Evolutionary conservation across 2,329 filamentous ascomycete genomes (phyloP), one percentile per base, ranked within the genome.

Genomic region (Hypoxylon sp.): DNA sequence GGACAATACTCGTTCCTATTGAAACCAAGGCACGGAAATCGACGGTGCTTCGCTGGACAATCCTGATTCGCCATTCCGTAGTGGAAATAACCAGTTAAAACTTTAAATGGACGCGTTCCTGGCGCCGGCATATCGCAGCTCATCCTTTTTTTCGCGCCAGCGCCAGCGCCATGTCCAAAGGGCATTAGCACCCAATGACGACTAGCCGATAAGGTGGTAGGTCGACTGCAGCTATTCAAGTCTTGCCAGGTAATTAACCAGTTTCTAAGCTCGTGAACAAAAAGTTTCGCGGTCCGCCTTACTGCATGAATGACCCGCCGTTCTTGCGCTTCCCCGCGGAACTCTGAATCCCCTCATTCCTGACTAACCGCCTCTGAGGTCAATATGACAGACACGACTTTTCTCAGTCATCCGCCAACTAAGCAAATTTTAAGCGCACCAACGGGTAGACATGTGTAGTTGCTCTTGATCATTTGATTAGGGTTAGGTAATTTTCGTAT

Each of bases 71-170:
- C 55, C 49, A 13, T 13, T 21, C 13, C 21, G 19, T 50, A 51
- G 41, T 32, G 38, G 25, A 65, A 57, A 57, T 57, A 57, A 7
- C 36, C 51, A 49, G 57, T 53, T 21, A 51, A 19, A 38, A 62
- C 46, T 34, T 49, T 55, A 23, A 55, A 60, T 38, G 36, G 46
- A 50, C 66, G 58, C 62, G 66, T 65, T 63, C 66, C 62, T 65
- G 62, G 13, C 58, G 43, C 52, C 58, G 60, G 50, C 30, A 46
- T 21, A 43, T 45, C 50, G 21, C 48, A 51, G 38, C 45, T 61
- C 38, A 19, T 43, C 36, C 19, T 45, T 23, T 49, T 30, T 30
- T 30, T 30, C 6, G 4, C 6, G 2, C 3, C 6, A 13, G 41
- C 55, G 55, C 61, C 17, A 49, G 59, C 49, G 30, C 48, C 50